Percentiles rank a stretch among this genome's conserved stretches.
phyloP scores from a whole-genome alignment of 2,329 filamentous ascomycete species.

The Fusarium poae region DNA sequence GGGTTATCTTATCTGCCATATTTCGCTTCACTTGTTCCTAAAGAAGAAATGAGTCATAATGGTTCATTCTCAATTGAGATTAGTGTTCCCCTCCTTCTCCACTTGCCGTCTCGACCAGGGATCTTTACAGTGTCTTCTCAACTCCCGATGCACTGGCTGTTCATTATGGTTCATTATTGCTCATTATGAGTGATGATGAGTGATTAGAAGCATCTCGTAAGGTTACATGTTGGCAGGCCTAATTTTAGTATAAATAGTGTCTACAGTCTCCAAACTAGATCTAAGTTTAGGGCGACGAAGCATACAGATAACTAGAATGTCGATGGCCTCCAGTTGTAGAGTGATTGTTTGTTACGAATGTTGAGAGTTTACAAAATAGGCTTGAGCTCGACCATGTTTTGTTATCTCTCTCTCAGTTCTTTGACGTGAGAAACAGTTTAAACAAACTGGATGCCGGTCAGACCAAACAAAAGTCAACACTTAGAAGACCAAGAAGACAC shows the following conservation, averaged over 20 bases:
- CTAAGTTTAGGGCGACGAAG: neutral
- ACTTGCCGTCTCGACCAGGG: conserved; percentile 11
- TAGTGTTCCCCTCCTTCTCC: conserved; percentile 1
- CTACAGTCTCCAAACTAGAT: too few species aligned
- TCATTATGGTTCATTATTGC: conserved; percentile 48
- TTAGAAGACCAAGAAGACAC: neutral
- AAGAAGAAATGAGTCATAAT: conserved; percentile 53
- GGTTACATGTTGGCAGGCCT: neutral
- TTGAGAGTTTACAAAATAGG: neutral
- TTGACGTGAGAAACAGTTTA: neutral
- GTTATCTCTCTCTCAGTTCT: neutral
- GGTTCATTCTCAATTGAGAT: conserved; percentile 46
- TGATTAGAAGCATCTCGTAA: neutral
- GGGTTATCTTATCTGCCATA: neutral
- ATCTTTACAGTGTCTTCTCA: conserved; percentile 13
- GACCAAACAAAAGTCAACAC: neutral
- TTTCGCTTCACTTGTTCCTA: conserved; percentile 6
- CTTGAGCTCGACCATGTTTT: neutral
- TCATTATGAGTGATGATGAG: conserved; percentile 16
- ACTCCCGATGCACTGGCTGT: conserved; percentile 23
- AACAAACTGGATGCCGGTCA: neutral
- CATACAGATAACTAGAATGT: neutral
- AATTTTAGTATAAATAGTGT: neutral
- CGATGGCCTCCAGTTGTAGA: neutral
- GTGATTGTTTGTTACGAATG: neutral